Evolutionary conservation across 2,329 filamentous ascomycete genomes (phyloP).

Genomic region (Pseudocercospora musae): DNA sequence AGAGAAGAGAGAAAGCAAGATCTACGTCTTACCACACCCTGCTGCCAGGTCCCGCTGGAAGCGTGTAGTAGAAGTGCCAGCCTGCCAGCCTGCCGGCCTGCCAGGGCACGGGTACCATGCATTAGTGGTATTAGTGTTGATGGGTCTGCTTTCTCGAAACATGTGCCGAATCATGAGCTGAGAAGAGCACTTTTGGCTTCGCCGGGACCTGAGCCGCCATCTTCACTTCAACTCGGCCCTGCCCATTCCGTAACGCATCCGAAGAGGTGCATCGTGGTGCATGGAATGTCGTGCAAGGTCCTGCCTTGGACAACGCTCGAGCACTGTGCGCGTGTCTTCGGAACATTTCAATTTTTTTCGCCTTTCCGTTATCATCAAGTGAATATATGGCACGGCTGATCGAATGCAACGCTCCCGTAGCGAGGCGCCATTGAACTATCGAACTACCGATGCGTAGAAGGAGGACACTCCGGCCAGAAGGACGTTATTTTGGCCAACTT

Average conservation of each 20-base stretch:
- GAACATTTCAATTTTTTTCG: too few species aligned
- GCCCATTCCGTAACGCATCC: not conserved
- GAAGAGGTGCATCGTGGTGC: not conserved
- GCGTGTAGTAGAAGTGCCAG: not conserved
- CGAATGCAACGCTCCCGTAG: not conserved
- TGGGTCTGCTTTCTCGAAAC: not conserved
- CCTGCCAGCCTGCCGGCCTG: too few species aligned
- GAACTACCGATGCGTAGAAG: not conserved
- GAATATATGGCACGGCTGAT: not conserved
- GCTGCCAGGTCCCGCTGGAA: not conserved
- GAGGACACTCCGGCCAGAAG: not conserved
- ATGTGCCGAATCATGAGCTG: slow-evolving; percentile 2
- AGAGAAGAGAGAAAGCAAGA: slow-evolving; percentile 1
- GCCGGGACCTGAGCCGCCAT: not conserved
- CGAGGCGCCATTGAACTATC: not conserved
- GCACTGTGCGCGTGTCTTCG: not conserved
- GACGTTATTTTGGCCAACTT: not conserved
- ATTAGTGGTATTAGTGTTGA: slow-evolving; percentile 1
- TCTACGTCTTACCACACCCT: not conserved
- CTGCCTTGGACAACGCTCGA: not conserved
- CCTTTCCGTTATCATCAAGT: too few species aligned
- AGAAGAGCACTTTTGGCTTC: not conserved
- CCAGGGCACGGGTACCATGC: not conserved
- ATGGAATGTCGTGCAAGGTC: not conserved
- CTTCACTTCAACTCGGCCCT: not conserved